Evolutionary conservation across 1,284 basidiomycete species (phyloP).

Genomic region (Caloboletus firmus): DNA sequence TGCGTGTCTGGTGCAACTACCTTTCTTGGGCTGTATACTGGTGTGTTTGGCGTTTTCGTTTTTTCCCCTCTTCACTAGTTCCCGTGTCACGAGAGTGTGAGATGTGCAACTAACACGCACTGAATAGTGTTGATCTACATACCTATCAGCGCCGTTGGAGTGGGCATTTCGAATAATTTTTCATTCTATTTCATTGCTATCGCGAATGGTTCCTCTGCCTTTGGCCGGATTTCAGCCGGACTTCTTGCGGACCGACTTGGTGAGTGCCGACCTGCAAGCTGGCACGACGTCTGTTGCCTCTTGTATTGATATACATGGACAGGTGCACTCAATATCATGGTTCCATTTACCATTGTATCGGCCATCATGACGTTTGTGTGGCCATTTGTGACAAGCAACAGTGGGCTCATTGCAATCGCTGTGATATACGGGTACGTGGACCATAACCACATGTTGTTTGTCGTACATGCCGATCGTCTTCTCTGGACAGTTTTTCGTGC

Average conservation of each 20-base stretch:
- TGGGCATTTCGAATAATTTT: conserved; percentile 39
- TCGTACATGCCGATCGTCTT: conserved; percentile 31
- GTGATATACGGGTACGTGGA: conserved; percentile 45
- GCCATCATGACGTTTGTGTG: conserved; percentile 44
- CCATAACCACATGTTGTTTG: neutral
- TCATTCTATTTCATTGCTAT: conserved; percentile 50
- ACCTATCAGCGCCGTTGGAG: conserved; percentile 40
- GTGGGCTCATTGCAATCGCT: conserved; percentile 38
- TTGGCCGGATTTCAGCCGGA: conserved; percentile 45
- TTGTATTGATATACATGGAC: neutral
- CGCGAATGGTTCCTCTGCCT: conserved; percentile 45
- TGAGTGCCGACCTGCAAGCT: conserved; percentile 25
- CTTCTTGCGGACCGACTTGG: conserved; percentile 40
- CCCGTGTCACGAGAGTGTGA: neutral
- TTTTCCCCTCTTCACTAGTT: neutral
- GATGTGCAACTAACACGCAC: conserved; percentile 8
- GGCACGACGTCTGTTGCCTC: neutral
- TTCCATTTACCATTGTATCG: conserved; percentile 40
- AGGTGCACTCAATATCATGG: conserved; percentile 47
- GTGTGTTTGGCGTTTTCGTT: conserved; percentile 30
- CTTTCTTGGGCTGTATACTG: conserved; percentile 64
- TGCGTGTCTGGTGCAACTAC: conserved; percentile 43
- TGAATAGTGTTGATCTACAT: conserved; percentile 50
- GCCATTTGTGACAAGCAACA: conserved; percentile 41
- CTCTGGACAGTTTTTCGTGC: conserved; percentile 51